phyloP scores from a whole-genome alignment of 2,329 filamentous ascomycete genomes.

The Fusarium torulosum region DNA sequence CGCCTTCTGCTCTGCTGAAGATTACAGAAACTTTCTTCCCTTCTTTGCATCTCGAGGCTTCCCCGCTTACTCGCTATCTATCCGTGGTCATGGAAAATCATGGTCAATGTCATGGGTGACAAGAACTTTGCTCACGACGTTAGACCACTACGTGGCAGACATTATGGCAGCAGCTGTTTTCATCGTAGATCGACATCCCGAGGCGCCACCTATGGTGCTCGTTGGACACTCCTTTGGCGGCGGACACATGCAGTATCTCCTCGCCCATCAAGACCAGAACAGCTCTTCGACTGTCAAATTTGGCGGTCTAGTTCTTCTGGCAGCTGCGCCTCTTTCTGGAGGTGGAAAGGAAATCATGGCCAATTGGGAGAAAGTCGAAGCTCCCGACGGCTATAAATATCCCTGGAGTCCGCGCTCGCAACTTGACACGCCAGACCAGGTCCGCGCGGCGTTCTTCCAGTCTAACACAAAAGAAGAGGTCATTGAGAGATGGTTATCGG shows the following conservation, averaged over 20 bases:
- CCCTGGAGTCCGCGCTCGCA: neutral
- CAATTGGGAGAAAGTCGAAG: neutral
- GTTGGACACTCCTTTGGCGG: neutral
- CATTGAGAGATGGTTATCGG: neutral
- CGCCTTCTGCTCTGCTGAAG: neutral
- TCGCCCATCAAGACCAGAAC: neutral
- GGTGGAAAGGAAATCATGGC: neutral
- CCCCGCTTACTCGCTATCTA: neutral
- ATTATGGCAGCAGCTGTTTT: neutral
- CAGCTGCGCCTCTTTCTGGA: neutral
- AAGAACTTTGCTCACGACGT: neutral
- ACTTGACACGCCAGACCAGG: neutral
- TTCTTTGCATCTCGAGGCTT: neutral
- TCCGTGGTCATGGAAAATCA: neutral
- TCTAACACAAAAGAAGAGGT: too few species aligned
- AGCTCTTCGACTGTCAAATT: neutral
- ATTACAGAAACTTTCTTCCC: neutral
- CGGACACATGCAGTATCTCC: neutral
- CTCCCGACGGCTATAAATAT: neutral
- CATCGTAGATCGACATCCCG: neutral
- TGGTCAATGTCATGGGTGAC: neutral
- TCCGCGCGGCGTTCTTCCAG: too few species aligned
- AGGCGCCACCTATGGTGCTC: neutral
- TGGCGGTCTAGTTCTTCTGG: neutral
- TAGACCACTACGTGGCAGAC: neutral